phyloP scores from a whole-genome alignment of 2,329 filamentous ascomycete genomes.

The Magnaporthiopsis incrustans region DNA sequence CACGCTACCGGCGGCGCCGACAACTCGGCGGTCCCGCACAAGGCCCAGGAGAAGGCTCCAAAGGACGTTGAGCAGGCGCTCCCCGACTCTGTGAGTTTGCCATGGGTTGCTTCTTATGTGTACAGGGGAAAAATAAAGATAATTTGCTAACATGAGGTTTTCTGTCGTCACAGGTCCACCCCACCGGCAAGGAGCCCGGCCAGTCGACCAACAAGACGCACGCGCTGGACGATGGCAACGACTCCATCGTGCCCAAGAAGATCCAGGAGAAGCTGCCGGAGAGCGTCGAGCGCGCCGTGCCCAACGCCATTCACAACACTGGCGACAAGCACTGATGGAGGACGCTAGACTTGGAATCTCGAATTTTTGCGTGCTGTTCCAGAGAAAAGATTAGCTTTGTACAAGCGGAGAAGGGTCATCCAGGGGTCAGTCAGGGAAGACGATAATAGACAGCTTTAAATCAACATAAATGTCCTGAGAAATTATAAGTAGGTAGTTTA shows the following conservation, averaged over 20 bases:
- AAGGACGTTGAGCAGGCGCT: not conserved
- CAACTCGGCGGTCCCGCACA: not conserved
- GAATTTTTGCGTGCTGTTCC: too few species aligned
- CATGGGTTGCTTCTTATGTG: not conserved
- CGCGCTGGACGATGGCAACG: not conserved
- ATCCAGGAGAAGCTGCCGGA: not conserved
- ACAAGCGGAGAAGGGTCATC: too few species aligned
- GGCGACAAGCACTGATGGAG: not conserved
- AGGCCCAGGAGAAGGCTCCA: not conserved
- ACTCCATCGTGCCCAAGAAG: not conserved
- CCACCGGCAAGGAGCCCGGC: not conserved
- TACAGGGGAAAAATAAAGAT: too few species aligned
- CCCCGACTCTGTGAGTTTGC: not conserved
- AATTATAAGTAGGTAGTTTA: too few species aligned
- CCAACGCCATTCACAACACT: not conserved
- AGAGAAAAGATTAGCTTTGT: too few species aligned
- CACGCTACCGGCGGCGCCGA: not conserved
- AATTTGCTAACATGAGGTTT: not conserved
- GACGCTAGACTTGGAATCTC: too few species aligned
- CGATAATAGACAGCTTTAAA: not conserved
- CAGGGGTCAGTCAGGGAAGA: too few species aligned
- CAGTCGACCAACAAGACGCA: not conserved
- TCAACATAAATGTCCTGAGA: too few species aligned
- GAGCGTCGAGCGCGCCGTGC: not conserved
- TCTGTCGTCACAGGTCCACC: not conserved